Base-by-base conservation (phyloP, 1,284 basidiomycete species). In the Bondarzewia mesenterica region DNA sequence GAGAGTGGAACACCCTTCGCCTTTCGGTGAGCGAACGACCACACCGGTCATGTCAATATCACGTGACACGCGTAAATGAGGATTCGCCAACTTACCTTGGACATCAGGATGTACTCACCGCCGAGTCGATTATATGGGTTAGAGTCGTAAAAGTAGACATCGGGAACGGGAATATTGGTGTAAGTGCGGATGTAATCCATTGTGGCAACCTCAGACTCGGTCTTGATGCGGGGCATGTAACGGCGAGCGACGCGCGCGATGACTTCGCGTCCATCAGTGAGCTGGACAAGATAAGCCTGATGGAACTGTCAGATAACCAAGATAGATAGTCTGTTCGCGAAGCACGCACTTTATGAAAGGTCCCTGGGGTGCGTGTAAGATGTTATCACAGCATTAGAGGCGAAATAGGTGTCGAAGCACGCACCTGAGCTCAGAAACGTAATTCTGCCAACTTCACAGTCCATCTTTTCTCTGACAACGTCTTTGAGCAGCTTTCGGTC, bases 71-170 rank as follows among this genome's bases (percentile, higher is more conserved):
- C 38, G 43, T 42, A 52, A 51, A 43, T n/a, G 42, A 5, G 42
- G 10, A 41, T 25, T 25, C 16, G 5, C 18, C 41, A 39, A 52
- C 73, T 22, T 54, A 85, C 87, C 78, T 84, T 89, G 48, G 82
- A 84, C 87, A 90, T 88, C 55, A 90, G 63, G 54, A 89, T 87
- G 57, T 81, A 89, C 61, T 90, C 87, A 18, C 85, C 84, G 1
- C 87, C 88, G 21, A 90, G 72, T 12, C 84, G 78, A 61, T 90
- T 90, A 62, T 79, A 87, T 5, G 86, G 87, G 58, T 88, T 88
- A 0, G 86, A 74, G 56, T 90, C 85, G 62, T 85, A 84, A 60
- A 80, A 76, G 53, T 82, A 84, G 6, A 90, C 77, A 18, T 66
- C 71, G 0, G 87, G 86, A 5, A 89, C 82, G 0, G 87, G 86